These are phyloP conservation scores for Chrysosporium queenslandicum DNA, from an alignment of 2,329 filamentous ascomycete species.

Conservation along the genomic window DNA sequence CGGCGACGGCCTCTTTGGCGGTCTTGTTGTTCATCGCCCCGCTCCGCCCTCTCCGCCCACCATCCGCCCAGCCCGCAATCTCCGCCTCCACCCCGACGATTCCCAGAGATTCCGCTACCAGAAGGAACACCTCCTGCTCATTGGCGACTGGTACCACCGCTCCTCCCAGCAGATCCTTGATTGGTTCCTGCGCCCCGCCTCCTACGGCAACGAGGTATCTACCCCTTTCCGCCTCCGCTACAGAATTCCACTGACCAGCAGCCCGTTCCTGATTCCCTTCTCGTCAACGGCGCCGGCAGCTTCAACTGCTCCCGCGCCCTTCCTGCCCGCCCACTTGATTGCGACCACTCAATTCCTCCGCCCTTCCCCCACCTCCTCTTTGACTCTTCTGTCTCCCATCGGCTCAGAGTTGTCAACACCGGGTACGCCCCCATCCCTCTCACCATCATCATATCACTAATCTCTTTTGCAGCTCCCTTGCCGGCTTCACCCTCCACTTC, in stretches of 20 bases:
- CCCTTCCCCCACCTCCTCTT: slow-evolving; percentile 23
- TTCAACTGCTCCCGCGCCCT: slow-evolving; percentile 41
- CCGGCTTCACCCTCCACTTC: slow-evolving; percentile 32
- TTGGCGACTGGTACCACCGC: slow-evolving; percentile 44
- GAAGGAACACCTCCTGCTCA: slow-evolving; percentile 38
- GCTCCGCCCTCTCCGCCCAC: slow-evolving; percentile 22
- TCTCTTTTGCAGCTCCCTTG: slow-evolving; percentile 26
- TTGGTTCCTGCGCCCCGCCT: slow-evolving; percentile 37
- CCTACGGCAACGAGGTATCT: slow-evolving; percentile 37
- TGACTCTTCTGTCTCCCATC: slow-evolving; percentile 23
- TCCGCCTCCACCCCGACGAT: slow-evolving; percentile 14
- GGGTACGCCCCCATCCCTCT: slow-evolving; percentile 25
- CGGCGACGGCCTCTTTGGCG: slow-evolving; percentile 41
- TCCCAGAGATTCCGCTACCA: slow-evolving; percentile 24
- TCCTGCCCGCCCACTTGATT: slow-evolving; percentile 39
- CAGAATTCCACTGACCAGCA: slow-evolving; percentile 17
- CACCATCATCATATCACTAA: not conserved
- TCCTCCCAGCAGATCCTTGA: slow-evolving; percentile 33
- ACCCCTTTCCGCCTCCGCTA: not conserved
- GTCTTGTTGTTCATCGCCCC: slow-evolving; percentile 39
- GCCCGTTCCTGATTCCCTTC: slow-evolving; percentile 41
- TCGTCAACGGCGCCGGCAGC: slow-evolving; percentile 40
- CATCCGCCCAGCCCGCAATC: slow-evolving; percentile 16
- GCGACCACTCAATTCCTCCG: slow-evolving; percentile 24
- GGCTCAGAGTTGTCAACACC: slow-evolving; percentile 38